Conservation (phyloP, 2,329 filamentous ascomycete genomes). For the Aspergillus sp. region DNA sequence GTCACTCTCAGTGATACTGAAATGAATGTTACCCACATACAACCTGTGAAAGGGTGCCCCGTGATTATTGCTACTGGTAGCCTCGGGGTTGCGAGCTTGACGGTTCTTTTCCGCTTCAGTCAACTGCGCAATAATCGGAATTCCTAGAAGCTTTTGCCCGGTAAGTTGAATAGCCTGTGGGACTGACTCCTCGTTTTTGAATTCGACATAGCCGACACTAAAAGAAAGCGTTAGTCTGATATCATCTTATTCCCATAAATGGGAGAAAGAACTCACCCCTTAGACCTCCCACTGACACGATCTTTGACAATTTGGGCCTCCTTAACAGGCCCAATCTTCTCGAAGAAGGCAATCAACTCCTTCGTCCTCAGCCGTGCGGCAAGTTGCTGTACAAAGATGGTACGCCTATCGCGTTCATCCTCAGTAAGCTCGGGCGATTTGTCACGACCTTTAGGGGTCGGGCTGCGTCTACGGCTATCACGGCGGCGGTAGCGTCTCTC, state of each 20-base stretch:
- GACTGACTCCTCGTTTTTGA: conserved; percentile 92
- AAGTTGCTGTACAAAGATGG: conserved; percentile 97
- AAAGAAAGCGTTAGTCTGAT: conserved; percentile 6
- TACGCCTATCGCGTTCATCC: conserved; percentile 92
- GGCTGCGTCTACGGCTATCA: conserved; percentile 38
- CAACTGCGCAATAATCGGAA: conserved; percentile 95
- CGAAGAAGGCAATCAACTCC: conserved; percentile 90
- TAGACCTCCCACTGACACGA: conserved; percentile 89
- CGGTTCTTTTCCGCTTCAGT: conserved; percentile 99
- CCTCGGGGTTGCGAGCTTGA: conserved; percentile 76
- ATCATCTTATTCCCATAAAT: conserved; percentile 1
- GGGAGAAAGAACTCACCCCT: conserved; percentile 61
- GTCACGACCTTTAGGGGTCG: conserved; percentile 34
- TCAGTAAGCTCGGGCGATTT: conserved; percentile 68
- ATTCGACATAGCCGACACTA: conserved; percentile 98
- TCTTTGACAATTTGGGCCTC: conserved; percentile 99
- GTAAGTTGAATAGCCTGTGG: conserved; percentile 92
- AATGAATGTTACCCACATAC: conserved; percentile 98
- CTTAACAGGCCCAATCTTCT: conserved; percentile 87
- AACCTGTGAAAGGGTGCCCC: conserved; percentile 94
- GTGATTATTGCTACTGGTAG: conserved; percentile 62
- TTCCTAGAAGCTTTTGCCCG: conserved; percentile 95
- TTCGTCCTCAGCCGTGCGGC: conserved; percentile 87
- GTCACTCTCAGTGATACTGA: conserved; percentile 96
- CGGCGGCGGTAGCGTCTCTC: conserved; percentile 47